Evolutionary conservation across 23 red algal species (phyloP).

Genomic region (Gracilaria gracilis): DNA sequence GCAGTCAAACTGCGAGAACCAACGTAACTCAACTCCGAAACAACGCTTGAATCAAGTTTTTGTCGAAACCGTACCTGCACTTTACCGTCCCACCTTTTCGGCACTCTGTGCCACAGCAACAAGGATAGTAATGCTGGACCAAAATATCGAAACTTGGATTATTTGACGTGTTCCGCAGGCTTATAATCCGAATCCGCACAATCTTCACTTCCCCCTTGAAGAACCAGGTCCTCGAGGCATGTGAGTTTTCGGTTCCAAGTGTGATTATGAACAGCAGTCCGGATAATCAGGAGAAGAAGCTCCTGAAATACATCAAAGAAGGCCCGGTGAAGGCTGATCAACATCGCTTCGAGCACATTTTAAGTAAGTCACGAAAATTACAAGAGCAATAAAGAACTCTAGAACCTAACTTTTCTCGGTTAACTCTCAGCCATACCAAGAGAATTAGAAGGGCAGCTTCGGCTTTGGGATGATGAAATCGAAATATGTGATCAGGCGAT

Average conservation of each 20-base stretch:
- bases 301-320: neutral
- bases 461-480: conserved; percentile 28
- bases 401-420: neutral
- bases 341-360: neutral
- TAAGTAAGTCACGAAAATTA: neutral
- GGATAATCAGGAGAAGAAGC: neutral
- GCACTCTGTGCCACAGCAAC: too few relatives aligned
- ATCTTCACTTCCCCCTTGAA: too few relatives aligned
- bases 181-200: too few relatives aligned
- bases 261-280: neutral
- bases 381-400: neutral
- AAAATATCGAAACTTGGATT: too few relatives aligned
- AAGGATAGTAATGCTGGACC: too few relatives aligned
- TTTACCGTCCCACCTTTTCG: too few relatives aligned
- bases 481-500: conserved; percentile 18
- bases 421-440: neutral
- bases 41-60: too few relatives aligned
- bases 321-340: neutral
- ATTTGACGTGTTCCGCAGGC: too few relatives aligned
- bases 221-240: too few relatives aligned
- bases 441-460: neutral
- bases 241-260: too few relatives aligned
- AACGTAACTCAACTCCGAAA: too few relatives aligned
- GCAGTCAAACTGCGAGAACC: neutral
- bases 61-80: too few relatives aligned